Evolutionary conservation across 306 rosid species (phyloP).

Genomic region (Fragaria vesca): DNA sequence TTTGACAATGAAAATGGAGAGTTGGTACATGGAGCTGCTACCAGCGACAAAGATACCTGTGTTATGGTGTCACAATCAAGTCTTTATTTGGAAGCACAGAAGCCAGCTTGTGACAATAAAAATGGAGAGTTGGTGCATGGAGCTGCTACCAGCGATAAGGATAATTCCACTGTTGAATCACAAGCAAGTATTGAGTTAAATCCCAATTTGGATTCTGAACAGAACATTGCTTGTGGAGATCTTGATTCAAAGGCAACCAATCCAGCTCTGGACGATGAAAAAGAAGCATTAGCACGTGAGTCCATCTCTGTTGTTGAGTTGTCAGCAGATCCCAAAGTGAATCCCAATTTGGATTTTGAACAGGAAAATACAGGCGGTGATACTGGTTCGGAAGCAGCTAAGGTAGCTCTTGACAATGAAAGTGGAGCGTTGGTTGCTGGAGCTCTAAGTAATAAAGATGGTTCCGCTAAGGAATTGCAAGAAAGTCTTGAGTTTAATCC

Average conservation of each 20-base stretch:
- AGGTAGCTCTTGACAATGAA: neutral
- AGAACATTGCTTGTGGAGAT: conserved; percentile 12
- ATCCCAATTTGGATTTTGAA: neutral
- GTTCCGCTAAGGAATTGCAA: conserved; percentile 18
- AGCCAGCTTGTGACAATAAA: conserved; percentile 16
- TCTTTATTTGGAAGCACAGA: neutral
- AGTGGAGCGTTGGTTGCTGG: conserved; percentile 18
- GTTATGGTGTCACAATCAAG: conserved; percentile 7
- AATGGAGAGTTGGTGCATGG: conserved; percentile 22
- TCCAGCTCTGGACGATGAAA: neutral
- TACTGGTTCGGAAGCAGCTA: neutral
- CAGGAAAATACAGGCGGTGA: neutral
- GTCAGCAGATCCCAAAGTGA: neutral
- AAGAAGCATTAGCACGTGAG: neutral
- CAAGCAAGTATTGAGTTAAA: conserved; percentile 20
- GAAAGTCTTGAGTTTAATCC: conserved; percentile 17
- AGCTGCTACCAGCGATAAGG: conserved; percentile 22
- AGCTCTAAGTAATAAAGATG: conserved; percentile 21
- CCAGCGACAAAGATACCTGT: conserved; percentile 18
- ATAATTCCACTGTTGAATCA: neutral
- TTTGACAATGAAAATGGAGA: conserved; percentile 28
- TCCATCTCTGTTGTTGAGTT: neutral
- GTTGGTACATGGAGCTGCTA: conserved; percentile 17
- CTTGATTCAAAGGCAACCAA: neutral
- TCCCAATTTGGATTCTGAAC: conserved; percentile 17